A percentile compares a stretch with the other conserved stretches of the same genome.
Evolutionary conservation across 805 yeast genomes (phyloP).

Genomic region (Ogataea glucozyma): DNA sequence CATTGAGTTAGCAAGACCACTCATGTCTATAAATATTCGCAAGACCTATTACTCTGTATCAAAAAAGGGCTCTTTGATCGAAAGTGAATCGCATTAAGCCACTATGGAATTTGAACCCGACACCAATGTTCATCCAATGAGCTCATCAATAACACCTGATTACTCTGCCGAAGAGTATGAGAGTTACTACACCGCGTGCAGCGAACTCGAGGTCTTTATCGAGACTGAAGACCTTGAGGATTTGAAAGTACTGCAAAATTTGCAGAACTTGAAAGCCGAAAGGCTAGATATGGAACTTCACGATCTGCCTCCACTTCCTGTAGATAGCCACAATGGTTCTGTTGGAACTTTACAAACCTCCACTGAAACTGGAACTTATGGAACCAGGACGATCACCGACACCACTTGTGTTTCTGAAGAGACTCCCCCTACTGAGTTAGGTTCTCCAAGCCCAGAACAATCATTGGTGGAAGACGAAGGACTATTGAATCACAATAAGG

Average conservation of each 20-base stretch:
- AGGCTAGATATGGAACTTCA: slow-evolving; percentile 3
- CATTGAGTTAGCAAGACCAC: background rate
- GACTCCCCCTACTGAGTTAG: background rate
- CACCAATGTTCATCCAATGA: background rate
- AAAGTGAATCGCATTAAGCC: background rate
- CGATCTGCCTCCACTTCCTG: slow-evolving; percentile 3
- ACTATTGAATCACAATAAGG: slow-evolving; percentile 10
- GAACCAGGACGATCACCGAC: too few relatives aligned
- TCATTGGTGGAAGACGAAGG: slow-evolving; percentile 14
- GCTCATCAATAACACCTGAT: background rate
- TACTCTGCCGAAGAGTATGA: slow-evolving; percentile 8
- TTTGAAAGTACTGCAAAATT: slow-evolving; percentile 4
- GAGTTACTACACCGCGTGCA: slow-evolving; percentile 13
- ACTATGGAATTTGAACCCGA: background rate
- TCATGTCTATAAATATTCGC: slow-evolving; percentile 3
- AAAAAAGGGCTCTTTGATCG: background rate
- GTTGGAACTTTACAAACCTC: background rate
- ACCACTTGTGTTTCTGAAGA: slow-evolving; percentile 1
- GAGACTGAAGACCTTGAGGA: slow-evolving; percentile 7
- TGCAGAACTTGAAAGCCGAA: slow-evolving; percentile 3
- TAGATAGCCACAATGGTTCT: background rate
- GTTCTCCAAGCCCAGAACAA: slow-evolving; percentile 11
- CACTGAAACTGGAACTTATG: background rate
- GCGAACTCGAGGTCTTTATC: slow-evolving; percentile 1
- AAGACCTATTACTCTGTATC: background rate